phyloP scores from a whole-genome alignment of 176 grass and related monocot genomes.

The Chloris gayana region DNA sequence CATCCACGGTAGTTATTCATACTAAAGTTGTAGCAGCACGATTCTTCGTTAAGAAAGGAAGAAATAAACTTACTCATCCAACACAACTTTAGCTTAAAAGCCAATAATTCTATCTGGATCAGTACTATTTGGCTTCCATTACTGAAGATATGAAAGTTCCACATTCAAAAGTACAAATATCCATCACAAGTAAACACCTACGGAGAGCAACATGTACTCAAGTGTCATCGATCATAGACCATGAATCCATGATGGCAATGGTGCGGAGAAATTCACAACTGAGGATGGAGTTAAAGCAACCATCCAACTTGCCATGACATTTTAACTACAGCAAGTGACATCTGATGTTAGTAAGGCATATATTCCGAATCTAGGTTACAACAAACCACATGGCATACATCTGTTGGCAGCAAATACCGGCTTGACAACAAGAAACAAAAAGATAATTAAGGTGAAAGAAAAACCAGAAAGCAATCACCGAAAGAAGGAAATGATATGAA shows the following conservation, averaged over 20 bases:
- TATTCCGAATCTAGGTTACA: conserved; percentile 21
- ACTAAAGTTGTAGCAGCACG: not conserved
- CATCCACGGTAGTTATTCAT: not conserved
- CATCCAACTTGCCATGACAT: not conserved
- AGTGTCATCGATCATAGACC: not conserved
- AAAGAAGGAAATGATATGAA: not conserved
- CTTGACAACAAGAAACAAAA: not conserved
- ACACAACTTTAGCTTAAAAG: not conserved
- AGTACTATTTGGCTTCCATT: too few relatives aligned
- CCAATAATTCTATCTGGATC: not conserved
- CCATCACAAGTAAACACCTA: not conserved
- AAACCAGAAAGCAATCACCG: not conserved
- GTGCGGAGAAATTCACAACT: not conserved
- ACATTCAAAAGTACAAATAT: not conserved
- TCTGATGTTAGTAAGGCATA: not conserved
- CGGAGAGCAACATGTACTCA: not conserved
- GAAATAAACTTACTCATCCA: not conserved
- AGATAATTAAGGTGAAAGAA: not conserved
- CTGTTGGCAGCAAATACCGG: not conserved
- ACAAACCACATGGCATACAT: conserved; percentile 25
- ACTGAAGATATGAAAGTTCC: too few relatives aligned
- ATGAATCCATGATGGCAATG: not conserved
- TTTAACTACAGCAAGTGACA: not conserved
- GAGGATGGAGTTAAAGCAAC: not conserved
- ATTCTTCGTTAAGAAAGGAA: not conserved